Percentiles rank a stretch among this genome's conserved stretches.
Evolutionary conservation across 1,139 yeast genomes (phyloP).

Genomic region (Wickerhamomyces sp.): DNA sequence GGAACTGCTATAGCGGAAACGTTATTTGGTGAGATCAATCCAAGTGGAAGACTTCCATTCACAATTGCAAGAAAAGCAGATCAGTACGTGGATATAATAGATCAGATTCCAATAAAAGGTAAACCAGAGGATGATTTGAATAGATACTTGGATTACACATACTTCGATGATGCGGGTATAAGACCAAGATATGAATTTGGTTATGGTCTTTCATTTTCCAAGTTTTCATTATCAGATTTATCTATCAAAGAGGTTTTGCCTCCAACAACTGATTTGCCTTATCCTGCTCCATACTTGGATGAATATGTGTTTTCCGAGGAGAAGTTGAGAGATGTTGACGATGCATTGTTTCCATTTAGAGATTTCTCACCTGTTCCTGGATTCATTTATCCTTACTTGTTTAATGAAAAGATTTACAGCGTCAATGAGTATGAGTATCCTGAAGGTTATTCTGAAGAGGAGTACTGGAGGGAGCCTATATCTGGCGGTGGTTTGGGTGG

Average conservation of each 20-base stretch:
- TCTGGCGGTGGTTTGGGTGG: conserved; percentile 61
- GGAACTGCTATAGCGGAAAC: conserved; percentile 43
- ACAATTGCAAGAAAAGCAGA: conserved; percentile 52
- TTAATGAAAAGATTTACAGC: conserved; percentile 39
- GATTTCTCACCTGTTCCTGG: conserved; percentile 50
- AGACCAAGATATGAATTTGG: conserved; percentile 61
- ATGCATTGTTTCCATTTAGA: conserved; percentile 52
- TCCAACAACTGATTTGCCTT: conserved; percentile 45
- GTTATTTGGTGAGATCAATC: conserved; percentile 54
- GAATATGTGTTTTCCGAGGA: conserved; percentile 36
- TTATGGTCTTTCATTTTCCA: conserved; percentile 53
- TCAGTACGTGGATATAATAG: conserved; percentile 49
- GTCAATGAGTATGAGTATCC: conserved; percentile 47
- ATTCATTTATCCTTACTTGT: conserved; percentile 45
- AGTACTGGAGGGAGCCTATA: conserved; percentile 26
- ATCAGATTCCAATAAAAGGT: conserved; percentile 33
- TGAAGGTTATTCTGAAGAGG: conserved; percentile 41
- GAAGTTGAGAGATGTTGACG: conserved; percentile 47
- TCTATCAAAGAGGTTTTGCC: conserved; percentile 37
- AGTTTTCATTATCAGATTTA: conserved; percentile 37
- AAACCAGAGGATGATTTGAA: conserved; percentile 49
- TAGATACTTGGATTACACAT: conserved; percentile 44
- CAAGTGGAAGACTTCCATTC: conserved; percentile 60
- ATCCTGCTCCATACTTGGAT: conserved; percentile 44
- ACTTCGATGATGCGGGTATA: conserved; percentile 51